Evolutionary conservation across 371 early-diverging fungal genomes (phyloP), one percentile per base, ranked within the genome.

Genomic region (Saksenaea oblongispora): DNA sequence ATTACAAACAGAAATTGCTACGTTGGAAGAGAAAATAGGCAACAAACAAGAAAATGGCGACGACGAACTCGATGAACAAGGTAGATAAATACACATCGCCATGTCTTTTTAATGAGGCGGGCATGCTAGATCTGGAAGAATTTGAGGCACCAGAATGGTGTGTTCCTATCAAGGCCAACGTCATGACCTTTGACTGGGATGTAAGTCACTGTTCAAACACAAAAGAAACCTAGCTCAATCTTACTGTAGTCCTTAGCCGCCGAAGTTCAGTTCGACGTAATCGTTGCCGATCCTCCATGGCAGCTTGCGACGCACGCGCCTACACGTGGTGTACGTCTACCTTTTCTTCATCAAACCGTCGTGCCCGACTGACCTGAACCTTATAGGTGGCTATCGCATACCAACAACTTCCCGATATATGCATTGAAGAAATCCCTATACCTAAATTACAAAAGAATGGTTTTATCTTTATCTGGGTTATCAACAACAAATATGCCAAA

Each of bases 211-310:
- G 8, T 10, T 63, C 8, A 9, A 28, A 37, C 22, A 28, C 17
- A 3, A 34, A 27, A 36, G 10, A 55, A 34, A 73, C n/a, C 24
- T 31, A 58, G 34, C 27, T 54, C 13, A 17, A 26, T 37, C 11
- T n/a, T 28, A 35, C 1, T 59, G 18, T 70, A 91, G 89, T 78
- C 75, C 61, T 79, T 96, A 39, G 94, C 92, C 2, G 73, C 74
- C 37, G 89, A 87, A 56, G 87, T 89, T 61, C 95, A 95, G 67
- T 96, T 96, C 63, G 96, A 95, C 72, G 94, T 93, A 27, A 93
- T 96, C 58, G 73, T 93, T 27, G 93, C 95, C 84, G 97, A 95
- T 82, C 97, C 97, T 58, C 96, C 97, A 72, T 96, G 97, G 96
- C 97, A 95, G 82, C 84, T 96, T 24, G 95, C 97, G n/a, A 92